Percentiles rank a stretch among this genome's conserved stretches.
Evolutionary conservation across 75 land plant species (phyloP).

Genomic region (Pinus albicaulis): DNA sequence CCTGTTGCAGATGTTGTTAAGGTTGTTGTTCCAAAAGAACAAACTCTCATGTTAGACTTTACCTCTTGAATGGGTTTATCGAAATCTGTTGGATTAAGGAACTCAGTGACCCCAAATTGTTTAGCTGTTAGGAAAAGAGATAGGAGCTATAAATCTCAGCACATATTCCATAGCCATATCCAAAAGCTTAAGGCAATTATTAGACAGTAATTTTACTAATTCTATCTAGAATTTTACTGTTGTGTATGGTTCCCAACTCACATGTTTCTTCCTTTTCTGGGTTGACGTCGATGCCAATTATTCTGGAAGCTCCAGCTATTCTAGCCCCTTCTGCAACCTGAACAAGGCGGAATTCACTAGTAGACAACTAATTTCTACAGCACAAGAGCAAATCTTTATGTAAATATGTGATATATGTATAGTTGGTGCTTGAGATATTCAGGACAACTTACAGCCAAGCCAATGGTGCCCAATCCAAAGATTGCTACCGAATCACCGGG

Average conservation of each 20-base stretch:
- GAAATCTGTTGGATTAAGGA: slow-evolving; percentile 62
- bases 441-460: slow-evolving; percentile 26
- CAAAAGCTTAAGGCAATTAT: no score
- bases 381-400: no score
- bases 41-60: neutral
- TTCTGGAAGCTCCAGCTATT: slow-evolving; percentile 38
- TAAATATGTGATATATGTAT: no score
- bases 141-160: neutral
- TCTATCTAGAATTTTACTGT: neutral
- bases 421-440: no score
- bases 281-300: slow-evolving; percentile 37
- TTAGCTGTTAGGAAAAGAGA: slow-evolving; percentile 38
- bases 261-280: slow-evolving; percentile 27
- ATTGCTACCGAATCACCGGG: slow-evolving; percentile 30
- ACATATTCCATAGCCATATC: no score
- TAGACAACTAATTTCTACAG: neutral
- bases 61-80: slow-evolving; percentile 82
- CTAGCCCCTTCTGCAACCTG: slow-evolving; percentile 37
- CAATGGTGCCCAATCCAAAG: slow-evolving; percentile 36
- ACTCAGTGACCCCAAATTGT: slow-evolving; percentile 74
- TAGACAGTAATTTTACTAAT: no score
- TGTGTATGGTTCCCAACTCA: neutral
- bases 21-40: no score
- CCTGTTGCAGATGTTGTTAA: neutral
- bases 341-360: neutral